Evolutionary conservation across 345 rosid genomes (phyloP).

Genomic region (Ailanthus altissimus): DNA sequence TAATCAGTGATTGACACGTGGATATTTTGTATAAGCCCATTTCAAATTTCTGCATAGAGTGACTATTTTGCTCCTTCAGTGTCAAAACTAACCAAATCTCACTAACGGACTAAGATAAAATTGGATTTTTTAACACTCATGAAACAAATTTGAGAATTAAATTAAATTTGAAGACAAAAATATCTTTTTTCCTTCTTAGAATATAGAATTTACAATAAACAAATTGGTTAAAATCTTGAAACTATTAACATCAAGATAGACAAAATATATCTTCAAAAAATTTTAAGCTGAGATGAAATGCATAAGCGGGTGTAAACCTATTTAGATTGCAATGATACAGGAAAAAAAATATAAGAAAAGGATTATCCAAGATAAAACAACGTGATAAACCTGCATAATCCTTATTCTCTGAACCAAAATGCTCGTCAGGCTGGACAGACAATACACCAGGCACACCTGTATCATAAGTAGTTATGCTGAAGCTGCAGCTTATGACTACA

Average conservation of each 20-base stretch:
- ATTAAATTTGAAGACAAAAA: too few relatives aligned
- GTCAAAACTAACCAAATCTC: too few relatives aligned
- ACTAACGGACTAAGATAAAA: too few relatives aligned
- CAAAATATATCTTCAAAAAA: not conserved
- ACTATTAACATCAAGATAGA: not conserved
- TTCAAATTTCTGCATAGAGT: too few relatives aligned
- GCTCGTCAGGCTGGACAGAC: constrained; percentile 72
- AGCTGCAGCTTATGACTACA: constrained; percentile 10
- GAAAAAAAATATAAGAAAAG: not conserved
- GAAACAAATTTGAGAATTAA: too few relatives aligned
- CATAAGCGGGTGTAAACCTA: not conserved
- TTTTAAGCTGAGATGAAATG: not conserved
- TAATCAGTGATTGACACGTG: too few relatives aligned
- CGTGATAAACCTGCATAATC: constrained; percentile 59
- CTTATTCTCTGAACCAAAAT: constrained; percentile 61
- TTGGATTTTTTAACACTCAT: too few relatives aligned
- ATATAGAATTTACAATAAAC: not conserved
- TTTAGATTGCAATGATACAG: not conserved
- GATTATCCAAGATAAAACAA: not conserved
- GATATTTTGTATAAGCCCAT: too few relatives aligned
- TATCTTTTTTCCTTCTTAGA: too few relatives aligned
- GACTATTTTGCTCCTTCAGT: too few relatives aligned
- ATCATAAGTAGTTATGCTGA: constrained; percentile 16
- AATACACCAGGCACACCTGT: constrained; percentile 90
- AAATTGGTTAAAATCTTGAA: not conserved